phyloP scores from a whole-genome alignment of 1,284 basidiomycete species.

The Malassezia furfur region DNA sequence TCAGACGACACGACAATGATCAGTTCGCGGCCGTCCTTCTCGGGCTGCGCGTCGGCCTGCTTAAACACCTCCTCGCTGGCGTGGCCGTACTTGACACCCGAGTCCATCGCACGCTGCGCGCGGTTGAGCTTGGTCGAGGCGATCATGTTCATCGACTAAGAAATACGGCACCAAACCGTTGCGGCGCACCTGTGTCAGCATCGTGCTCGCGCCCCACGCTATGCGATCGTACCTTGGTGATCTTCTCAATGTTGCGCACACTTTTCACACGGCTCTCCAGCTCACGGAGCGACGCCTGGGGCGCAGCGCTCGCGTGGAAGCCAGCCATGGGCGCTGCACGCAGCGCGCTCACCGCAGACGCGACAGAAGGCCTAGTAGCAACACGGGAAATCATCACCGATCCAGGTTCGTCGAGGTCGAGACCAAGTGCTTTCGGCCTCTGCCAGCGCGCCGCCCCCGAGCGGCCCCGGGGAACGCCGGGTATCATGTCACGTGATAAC shows the following conservation, averaged over 20 bases:
- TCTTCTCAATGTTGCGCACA: slow-evolving; percentile 92
- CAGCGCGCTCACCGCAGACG: slow-evolving; percentile 6
- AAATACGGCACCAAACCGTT: neutral
- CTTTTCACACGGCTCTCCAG: slow-evolving; percentile 95
- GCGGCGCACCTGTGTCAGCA: neutral
- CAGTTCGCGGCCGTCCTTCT: slow-evolving; percentile 39
- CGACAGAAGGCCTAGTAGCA: slow-evolving; percentile 17
- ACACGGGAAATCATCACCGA: slow-evolving; percentile 17
- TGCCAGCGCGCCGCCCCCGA: slow-evolving; percentile 7
- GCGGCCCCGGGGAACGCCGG: slow-evolving; percentile 17
- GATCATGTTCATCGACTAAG: slow-evolving; percentile 89
- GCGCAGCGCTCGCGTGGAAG: slow-evolving; percentile 54
- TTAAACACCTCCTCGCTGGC: slow-evolving; percentile 62
- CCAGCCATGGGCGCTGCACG: slow-evolving; percentile 27
- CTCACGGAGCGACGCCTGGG: slow-evolving; percentile 94
- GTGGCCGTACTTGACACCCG: slow-evolving; percentile 84
- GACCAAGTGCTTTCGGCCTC: neutral
- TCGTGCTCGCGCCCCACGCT: neutral
- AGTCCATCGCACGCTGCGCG: slow-evolving; percentile 76
- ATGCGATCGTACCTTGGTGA: slow-evolving; percentile 70
- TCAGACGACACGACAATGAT: slow-evolving; percentile 91
- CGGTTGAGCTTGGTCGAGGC: slow-evolving; percentile 93
- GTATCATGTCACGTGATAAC: slow-evolving; percentile 10
- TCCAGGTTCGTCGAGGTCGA: slow-evolving; percentile 15
- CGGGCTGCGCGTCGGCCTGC: slow-evolving; percentile 36